Evolutionary conservation across 108 stramenopile species (phyloP), one percentile per base, ranked within the genome.

Genomic region (Nannochloropsis granulata): DNA sequence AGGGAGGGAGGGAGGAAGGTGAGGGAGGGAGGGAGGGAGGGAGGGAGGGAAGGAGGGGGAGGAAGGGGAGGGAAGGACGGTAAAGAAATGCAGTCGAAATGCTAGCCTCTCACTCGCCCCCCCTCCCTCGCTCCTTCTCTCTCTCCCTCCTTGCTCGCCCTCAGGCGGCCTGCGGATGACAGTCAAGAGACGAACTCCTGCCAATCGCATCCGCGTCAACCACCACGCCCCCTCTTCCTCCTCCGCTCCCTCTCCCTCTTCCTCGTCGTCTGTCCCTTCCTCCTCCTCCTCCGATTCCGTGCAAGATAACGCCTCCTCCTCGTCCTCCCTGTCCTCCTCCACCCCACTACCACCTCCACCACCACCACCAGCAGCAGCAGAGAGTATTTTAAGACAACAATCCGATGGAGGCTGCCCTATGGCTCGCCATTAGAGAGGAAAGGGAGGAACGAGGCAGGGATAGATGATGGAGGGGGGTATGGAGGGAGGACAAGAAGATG

Each of bases 201-300:
- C 21, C 21, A 16, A 7, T 8, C 56, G 21, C 8, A 2, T n/a
- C 56, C 56, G 2, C 56, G 16, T n/a, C 2, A 21, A 71, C 16
- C 56, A 21, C n/a, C 56, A 71, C n/a, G 5, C 56, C 56, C 2
- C n/a, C 56, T 2, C 56, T 71, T 71, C n/a, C 56, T 84, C 13
- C 82, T 87, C 89, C 85, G 87, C 90, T 89, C 89, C 89, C 44
- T 87, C 81, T 10, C 82, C 89, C 45, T 88, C 90, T 84, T 87
- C 84, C 71, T 46, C 87, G 43, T 87, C 90, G 71, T 85, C 86
- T 84, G 78, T 85, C 10, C 84, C 86, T 23, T 71, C 86, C 43
- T 24, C 78, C 80, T 90, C 45, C 44, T 85, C 81, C 81, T 83
- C 25, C 26, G 78, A 16, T 78, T 78, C 21, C 26, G 14, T 8